Evolutionary conservation across 495 filamentous ascomycete genomes (phyloP).

Genomic region (Rhypophila decipiens): DNA sequence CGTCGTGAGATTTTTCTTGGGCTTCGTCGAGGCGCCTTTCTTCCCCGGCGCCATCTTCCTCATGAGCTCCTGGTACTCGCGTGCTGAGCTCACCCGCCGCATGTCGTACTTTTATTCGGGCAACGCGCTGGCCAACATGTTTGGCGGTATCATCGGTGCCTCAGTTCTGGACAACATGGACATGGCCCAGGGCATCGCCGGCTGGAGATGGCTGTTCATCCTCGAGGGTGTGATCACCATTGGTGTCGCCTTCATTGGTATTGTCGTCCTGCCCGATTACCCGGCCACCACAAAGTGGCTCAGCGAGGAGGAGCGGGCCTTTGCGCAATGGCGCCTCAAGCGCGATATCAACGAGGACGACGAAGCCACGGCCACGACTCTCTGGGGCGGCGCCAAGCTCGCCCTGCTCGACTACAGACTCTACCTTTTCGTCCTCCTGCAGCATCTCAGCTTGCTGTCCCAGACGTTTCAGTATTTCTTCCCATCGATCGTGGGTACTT

Average conservation of each 20-base stretch:
- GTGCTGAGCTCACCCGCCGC: slow-evolving; percentile 39
- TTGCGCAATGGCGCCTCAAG: slow-evolving; percentile 35
- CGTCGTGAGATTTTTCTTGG: slow-evolving; percentile 56
- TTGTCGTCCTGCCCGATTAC: slow-evolving; percentile 38
- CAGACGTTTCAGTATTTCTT: slow-evolving; percentile 48
- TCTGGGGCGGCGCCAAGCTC: slow-evolving; percentile 33
- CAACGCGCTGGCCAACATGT: slow-evolving; percentile 49
- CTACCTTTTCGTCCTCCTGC: slow-evolving; percentile 41
- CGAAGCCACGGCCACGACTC: slow-evolving; percentile 13
- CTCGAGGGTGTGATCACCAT: slow-evolving; percentile 39
- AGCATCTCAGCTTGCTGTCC: slow-evolving; percentile 34
- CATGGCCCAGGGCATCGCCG: slow-evolving; percentile 31
- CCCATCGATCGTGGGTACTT: slow-evolving; percentile 47
- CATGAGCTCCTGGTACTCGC: slow-evolving; percentile 47
- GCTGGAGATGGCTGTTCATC: slow-evolving; percentile 32
- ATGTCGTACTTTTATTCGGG: slow-evolving; percentile 57
- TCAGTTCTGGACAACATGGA: slow-evolving; percentile 38
- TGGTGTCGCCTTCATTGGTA: slow-evolving; percentile 27
- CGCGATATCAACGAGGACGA: slow-evolving; percentile 36
- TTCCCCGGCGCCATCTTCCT: slow-evolving; percentile 44
- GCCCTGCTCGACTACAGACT: slow-evolving; percentile 36
- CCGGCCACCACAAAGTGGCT: slow-evolving; percentile 39
- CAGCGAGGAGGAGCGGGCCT: slow-evolving; percentile 32
- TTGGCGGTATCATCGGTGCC: slow-evolving; percentile 53
- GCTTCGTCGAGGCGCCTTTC: slow-evolving; percentile 53